Evolutionary conservation across 768 basidiomycete species (phyloP).

Genomic region (Mycena capillaripes): DNA sequence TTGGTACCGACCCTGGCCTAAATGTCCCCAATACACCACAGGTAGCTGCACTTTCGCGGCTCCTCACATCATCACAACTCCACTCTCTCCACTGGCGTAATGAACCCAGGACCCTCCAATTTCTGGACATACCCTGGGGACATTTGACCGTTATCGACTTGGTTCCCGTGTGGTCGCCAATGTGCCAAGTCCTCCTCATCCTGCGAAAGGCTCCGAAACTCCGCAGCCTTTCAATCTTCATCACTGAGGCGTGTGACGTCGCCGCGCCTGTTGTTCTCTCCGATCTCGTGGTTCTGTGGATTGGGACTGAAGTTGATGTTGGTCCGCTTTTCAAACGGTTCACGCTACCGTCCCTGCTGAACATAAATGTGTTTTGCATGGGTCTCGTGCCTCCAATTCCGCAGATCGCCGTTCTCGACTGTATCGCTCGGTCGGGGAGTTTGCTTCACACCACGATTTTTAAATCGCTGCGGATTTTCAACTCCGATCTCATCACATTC

Average conservation of each 20-base stretch:
- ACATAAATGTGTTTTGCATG: slow-evolving; percentile 25
- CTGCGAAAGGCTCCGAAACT: slow-evolving; percentile 28
- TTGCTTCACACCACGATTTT: slow-evolving; percentile 4
- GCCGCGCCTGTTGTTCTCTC: slow-evolving; percentile 9
- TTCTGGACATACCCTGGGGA: slow-evolving; percentile 15
- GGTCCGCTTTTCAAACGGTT: slow-evolving; percentile 24
- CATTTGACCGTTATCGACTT: slow-evolving; percentile 28
- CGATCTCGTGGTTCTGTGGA: slow-evolving; percentile 27
- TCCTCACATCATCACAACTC: slow-evolving; percentile 18
- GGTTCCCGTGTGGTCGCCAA: slow-evolving; percentile 22
- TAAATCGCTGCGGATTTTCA: slow-evolving; percentile 21
- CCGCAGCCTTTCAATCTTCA: slow-evolving; percentile 19
- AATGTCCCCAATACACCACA: not conserved
- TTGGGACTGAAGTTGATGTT: slow-evolving; percentile 17
- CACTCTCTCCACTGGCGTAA: slow-evolving; percentile 29
- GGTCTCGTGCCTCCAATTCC: not conserved
- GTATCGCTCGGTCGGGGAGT: slow-evolving; percentile 13
- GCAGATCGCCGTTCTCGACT: slow-evolving; percentile 8
- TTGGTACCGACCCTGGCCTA: slow-evolving; percentile 4
- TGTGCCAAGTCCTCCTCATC: slow-evolving; percentile 19
- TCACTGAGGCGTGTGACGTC: not conserved
- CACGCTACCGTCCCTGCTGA: slow-evolving; percentile 16
- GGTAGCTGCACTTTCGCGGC: slow-evolving; percentile 13
- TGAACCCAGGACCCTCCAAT: not conserved
- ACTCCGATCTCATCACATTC: slow-evolving; percentile 23